Evolutionary conservation across 164 flowering plant species (phyloP).

Genomic region (Sedum album): DNA sequence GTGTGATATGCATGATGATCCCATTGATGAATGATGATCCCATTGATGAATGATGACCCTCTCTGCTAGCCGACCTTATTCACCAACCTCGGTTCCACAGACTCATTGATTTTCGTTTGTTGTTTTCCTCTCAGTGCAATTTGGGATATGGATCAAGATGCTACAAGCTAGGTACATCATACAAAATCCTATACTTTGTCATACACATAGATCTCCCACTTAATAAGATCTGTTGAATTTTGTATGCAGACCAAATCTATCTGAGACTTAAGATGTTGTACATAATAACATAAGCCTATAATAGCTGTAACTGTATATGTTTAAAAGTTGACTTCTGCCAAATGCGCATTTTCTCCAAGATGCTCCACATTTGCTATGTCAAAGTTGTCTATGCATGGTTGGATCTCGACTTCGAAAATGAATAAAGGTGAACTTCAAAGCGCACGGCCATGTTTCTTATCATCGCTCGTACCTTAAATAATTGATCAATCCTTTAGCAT

Average conservation of each 20-base stretch:
- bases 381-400: too few species aligned
- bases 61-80: not conserved
- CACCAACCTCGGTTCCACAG: not conserved
- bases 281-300: not conserved
- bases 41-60: conserved; percentile 1
- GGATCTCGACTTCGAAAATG: not conserved
- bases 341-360: not conserved
- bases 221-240: not conserved
- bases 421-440: not conserved
- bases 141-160: not conserved
- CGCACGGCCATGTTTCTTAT: not conserved
- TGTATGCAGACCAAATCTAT: not conserved
- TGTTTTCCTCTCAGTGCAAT: not conserved
- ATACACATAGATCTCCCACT: not conserved
- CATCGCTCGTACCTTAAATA: not conserved
- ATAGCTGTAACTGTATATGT: not conserved
- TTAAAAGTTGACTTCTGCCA: not conserved
- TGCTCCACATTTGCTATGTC: not conserved
- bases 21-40: not conserved
- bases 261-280: not conserved
- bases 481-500: not conserved
- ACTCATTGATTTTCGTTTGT: not conserved
- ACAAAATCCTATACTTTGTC: not conserved
- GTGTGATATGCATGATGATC: not conserved
- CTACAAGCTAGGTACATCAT: not conserved